Percentiles rank a stretch among this genome's conserved stretches.
phyloP scores from a whole-genome alignment of 164 flowering plant species.

The Cinnamomum micranthum region DNA sequence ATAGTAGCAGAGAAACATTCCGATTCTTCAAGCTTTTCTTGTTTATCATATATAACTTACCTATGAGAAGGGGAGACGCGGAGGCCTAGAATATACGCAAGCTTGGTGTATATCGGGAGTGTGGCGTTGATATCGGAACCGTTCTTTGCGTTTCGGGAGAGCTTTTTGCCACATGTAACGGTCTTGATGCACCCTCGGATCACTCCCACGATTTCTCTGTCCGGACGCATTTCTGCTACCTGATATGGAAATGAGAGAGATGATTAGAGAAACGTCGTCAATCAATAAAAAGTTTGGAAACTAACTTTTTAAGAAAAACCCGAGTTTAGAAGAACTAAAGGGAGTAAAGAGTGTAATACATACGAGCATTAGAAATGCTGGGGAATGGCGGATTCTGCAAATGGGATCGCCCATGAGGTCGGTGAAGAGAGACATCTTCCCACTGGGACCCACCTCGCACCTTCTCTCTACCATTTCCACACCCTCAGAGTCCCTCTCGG shows the following conservation, averaged over 20 bases:
- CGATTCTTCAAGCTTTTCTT: too few relatives aligned
- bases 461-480: slow-evolving; percentile 72
- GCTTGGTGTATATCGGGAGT: slow-evolving; percentile 67
- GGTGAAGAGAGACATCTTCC: slow-evolving; percentile 71
- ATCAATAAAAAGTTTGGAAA: neutral
- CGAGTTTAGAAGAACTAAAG: neutral
- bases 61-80: slow-evolving; percentile 90
- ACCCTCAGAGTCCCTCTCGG: slow-evolving; percentile 36
- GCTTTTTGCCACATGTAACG: slow-evolving; percentile 78
- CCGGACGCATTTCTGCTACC: slow-evolving; percentile 56
- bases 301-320: too few relatives aligned
- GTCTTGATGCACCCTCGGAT: slow-evolving; percentile 91
- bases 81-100: slow-evolving; percentile 89
- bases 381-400: slow-evolving; percentile 88
- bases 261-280: neutral
- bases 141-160: slow-evolving; percentile 31
- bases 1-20: neutral
- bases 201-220: slow-evolving; percentile 65
- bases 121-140: slow-evolving; percentile 1
- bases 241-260: slow-evolving; percentile 13
- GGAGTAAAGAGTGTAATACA: neutral
- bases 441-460: slow-evolving; percentile 86
- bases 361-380: slow-evolving; percentile 86
- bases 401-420: slow-evolving; percentile 92
- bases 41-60: slow-evolving; percentile 21